Evolutionary conservation across 257 asterid species (phyloP).

Genomic region (Buddleja alternifolia): DNA sequence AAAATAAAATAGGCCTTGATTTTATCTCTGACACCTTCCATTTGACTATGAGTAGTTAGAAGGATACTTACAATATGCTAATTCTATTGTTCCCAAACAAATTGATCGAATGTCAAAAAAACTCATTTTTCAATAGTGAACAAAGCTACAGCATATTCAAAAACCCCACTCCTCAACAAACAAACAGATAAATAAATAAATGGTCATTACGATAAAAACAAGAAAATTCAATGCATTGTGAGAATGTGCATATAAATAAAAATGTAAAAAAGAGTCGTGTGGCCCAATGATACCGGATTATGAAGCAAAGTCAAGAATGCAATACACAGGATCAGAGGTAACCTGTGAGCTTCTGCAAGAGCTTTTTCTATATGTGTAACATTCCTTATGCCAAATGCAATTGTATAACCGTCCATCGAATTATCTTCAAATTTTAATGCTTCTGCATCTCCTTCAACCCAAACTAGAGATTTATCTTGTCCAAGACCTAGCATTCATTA

Average conservation of each 20-base stretch:
- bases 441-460: constrained; percentile 99
- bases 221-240: neutral
- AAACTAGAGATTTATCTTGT: constrained; percentile 63
- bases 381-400: constrained; percentile 97
- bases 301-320: constrained; percentile 18
- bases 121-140: constrained; percentile 9
- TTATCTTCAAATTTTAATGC: constrained; percentile 69
- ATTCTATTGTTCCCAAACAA: neutral
- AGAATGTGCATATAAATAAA: neutral
- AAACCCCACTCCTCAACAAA: neutral
- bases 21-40: neutral
- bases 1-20: neutral
- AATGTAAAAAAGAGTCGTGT: neutral
- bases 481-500: constrained; percentile 52
- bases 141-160: constrained; percentile 5
- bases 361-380: constrained; percentile 91
- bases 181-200: neutral
- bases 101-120: neutral
- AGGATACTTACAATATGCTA: neutral
- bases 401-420: constrained; percentile 93
- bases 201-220: neutral
- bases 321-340: constrained; percentile 14
- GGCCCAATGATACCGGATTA: neutral
- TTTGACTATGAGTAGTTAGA: neutral
- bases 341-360: constrained; percentile 94